These are phyloP conservation scores for Trichoderma sp. DNA, from an alignment of 2,329 filamentous ascomycete genomes.

Conservation along the genomic window DNA sequence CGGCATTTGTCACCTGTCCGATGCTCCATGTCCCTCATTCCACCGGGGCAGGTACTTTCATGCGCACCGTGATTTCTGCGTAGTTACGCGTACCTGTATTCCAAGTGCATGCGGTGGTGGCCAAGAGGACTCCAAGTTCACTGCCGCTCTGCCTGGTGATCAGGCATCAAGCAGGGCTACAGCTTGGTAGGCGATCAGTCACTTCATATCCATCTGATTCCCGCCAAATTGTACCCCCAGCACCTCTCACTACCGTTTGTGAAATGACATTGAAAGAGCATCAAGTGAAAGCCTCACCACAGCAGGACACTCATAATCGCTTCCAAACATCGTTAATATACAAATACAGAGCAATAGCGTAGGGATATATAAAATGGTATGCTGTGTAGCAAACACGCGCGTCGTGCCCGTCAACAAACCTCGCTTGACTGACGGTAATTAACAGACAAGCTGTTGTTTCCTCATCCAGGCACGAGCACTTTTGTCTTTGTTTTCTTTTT, in stretches of 20 bases:
- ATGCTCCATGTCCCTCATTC: background rate
- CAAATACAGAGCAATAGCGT: background rate
- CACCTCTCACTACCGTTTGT: too few relatives aligned
- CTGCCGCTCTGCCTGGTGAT: too few relatives aligned
- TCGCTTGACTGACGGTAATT: background rate
- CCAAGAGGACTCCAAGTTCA: background rate
- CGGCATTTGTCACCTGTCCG: constrained; percentile 13
- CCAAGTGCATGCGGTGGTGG: background rate
- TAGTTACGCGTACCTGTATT: constrained; percentile 8
- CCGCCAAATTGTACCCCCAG: too few relatives aligned
- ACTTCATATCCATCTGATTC: too few relatives aligned
- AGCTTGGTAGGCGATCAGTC: too few relatives aligned
- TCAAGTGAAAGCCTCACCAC: too few relatives aligned
- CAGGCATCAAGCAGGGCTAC: too few relatives aligned
- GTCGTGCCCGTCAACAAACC: background rate
- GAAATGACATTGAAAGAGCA: too few relatives aligned
- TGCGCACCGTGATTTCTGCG: background rate
- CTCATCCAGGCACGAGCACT: background rate
- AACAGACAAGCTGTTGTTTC: background rate
- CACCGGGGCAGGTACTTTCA: constrained; percentile 4
- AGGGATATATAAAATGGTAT: constrained; percentile 6
- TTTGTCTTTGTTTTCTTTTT: background rate
- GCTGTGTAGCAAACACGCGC: constrained; percentile 9
- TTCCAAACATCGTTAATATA: background rate
- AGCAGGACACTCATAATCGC: too few relatives aligned